Base-by-base conservation (phyloP, 2,329 filamentous ascomycete genomes). In the Emmonsiellopsis sp. region DNA sequence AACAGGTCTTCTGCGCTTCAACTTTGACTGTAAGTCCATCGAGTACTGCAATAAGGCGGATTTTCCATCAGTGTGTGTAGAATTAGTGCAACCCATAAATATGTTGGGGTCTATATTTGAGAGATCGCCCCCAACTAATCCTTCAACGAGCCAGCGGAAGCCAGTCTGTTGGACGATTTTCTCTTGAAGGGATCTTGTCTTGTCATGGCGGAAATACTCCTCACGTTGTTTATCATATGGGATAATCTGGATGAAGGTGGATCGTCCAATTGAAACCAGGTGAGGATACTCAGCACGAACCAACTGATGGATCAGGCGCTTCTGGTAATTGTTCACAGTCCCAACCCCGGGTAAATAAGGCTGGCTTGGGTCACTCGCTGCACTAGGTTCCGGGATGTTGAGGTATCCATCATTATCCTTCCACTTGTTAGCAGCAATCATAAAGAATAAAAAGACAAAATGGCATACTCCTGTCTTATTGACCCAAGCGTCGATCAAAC, bases 281-380 rank as follows among this genome's bases (percentile, higher is more conserved):
- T 56, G 59, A 1, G 72, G 71, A 53, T 71, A 87, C 58, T 86
- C 83, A 11, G 76, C 76, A 10, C 81, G 75, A n/a, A 87, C 75
- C 10, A 86, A 71, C 59, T 86, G 83, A 62, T 87, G 80, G 0
- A 87, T 76, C 5, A 87, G 72, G 35, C 81, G 75, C 63, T 83
- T 81, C 63, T 87, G 83, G 59, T 80, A 86, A 0, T 76, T 74
- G 55, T 76, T 81, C 30, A 84, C 63, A 1, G 53, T 26, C 20
- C 20, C 20, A 26, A 26, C 5, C 5, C 20, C 20, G 20, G 20
- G 20, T 26, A 26, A 3, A 26, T 26, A 26, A 26, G 20, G 20
- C 20, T 26, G 54, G 4, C 50, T 54, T n/a, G 67, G 65, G 41
- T 68, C 57, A 35, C 49, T 26, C 10, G 52, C 52, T 10, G 50